Conservation (phyloP, 805 yeast genomes). For the Saccharomycopsis oosterbeekiorum region DNA sequence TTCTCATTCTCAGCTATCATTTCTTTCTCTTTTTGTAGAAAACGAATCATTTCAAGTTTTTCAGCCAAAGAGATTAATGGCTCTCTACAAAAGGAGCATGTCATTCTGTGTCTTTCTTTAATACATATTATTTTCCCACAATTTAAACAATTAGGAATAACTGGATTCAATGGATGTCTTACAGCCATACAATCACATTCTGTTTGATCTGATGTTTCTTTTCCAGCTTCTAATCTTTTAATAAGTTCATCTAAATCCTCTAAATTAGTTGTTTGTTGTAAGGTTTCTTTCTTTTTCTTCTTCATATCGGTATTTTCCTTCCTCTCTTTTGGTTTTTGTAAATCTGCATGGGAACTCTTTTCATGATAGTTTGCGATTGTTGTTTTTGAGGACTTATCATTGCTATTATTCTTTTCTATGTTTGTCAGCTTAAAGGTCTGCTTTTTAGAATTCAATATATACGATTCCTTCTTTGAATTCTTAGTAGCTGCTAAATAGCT, state of each 20-base stretch:
- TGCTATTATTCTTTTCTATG: neutral
- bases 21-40: conserved; percentile 45
- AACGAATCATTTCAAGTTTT: conserved; percentile 41
- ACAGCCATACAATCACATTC: conserved; percentile 79
- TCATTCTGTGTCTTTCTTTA: conserved; percentile 74
- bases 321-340: conserved; percentile 14
- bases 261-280: conserved; percentile 41
- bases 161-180: conserved; percentile 77
- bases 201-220: conserved; percentile 21
- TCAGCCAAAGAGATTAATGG: conserved; percentile 59
- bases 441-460: neutral
- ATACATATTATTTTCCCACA: conserved; percentile 93
- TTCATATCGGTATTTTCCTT: conserved; percentile 21
- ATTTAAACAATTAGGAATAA: conserved; percentile 86
- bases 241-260: conserved; percentile 59
- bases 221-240: conserved; percentile 37
- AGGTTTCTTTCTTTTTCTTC: conserved; percentile 28
- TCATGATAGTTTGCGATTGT: conserved; percentile 3
- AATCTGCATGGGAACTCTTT: conserved; percentile 13
- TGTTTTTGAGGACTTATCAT: conserved; percentile 24
- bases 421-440: neutral
- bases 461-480: neutral
- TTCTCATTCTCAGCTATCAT: neutral
- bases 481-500: neutral
- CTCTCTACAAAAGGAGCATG: conserved; percentile 74